phyloP scores from a whole-genome alignment of 768 basidiomycete genomes.

The Phlebiopsis flavidoalba region DNA sequence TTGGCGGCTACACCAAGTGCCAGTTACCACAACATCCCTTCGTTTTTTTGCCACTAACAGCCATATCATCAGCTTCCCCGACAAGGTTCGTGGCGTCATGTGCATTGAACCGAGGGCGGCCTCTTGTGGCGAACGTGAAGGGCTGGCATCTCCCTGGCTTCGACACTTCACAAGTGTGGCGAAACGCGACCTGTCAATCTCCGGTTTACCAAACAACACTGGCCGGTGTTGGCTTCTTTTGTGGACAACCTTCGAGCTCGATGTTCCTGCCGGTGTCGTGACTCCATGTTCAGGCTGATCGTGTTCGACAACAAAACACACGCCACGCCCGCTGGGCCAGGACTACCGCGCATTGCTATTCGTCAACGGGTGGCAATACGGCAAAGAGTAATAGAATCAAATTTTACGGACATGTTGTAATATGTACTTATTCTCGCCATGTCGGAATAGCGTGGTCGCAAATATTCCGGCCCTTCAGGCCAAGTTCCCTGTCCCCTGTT shows the following conservation, averaged over 20 bases:
- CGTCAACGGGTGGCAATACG: slow-evolving; percentile 90
- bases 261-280: slow-evolving; percentile 54
- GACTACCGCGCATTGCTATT: slow-evolving; percentile 71
- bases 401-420: neutral
- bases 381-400: slow-evolving; percentile 48
- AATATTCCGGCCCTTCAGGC: slow-evolving; percentile 51
- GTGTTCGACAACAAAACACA: slow-evolving; percentile 57
- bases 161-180: slow-evolving; percentile 58
- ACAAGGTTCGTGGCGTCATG: slow-evolving; percentile 48
- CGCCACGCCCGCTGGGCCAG: slow-evolving; percentile 26
- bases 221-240: slow-evolving; percentile 81
- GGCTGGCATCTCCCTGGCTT: slow-evolving; percentile 56
- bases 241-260: slow-evolving; percentile 65
- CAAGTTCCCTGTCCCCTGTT: slow-evolving; percentile 79
- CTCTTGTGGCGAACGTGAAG: slow-evolving; percentile 37
- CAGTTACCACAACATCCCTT: neutral
- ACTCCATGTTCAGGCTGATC: slow-evolving; percentile 69
- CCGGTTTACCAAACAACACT: slow-evolving; percentile 51
- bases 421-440: neutral
- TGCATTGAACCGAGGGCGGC: slow-evolving; percentile 47
- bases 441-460: slow-evolving; percentile 20
- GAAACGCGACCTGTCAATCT: slow-evolving; percentile 45
- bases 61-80: slow-evolving; percentile 55
- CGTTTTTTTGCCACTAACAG: neutral
- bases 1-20: slow-evolving; percentile 37